Evolutionary conservation across 2,329 filamentous ascomycete species (phyloP), one percentile per base, ranked within the genome.

Genomic region (Apiospora sp.): DNA sequence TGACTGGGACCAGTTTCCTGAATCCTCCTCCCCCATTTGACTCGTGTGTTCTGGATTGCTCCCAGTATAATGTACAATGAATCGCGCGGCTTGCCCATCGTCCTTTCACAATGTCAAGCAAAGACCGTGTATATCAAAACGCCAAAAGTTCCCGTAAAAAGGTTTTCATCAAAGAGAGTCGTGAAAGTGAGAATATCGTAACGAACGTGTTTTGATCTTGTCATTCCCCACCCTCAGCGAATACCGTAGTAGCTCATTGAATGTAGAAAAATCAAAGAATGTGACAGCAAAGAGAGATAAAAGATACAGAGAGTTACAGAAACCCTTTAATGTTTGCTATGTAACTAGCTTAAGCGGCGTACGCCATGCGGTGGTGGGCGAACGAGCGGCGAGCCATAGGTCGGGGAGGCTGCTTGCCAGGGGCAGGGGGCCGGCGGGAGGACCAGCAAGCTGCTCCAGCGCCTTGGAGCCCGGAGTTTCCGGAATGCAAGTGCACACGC

Each of bases 51-150:
- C 34, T 64, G 58, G 34, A 64, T 41, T 64, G 19, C 58, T 64
- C 34, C 58, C 58, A 64, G 34, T 64, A 64, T 64, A 64, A 64
- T 64, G 58, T 64, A 64, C 58, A 64, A 64, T 64, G 58, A 64
- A 37, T 13, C 34, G 58, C 58, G 49, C 34, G n/a, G 6, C 58
- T 37, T 64, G 58, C 16, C 14, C 19, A 22, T n/a, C 19, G 22
- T 30, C 19, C n/a, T 64, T 64, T 64, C 58, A 41, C 22, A 22
- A 41, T 41, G 30, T 24, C 58, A 64, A 64, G 14, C 19, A 41
- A 64, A 41, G 58, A 64, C 58, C 58, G 58, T 41, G 34, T 64
- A 24, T 64, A 41, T 64, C 13, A 41, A 37, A 64, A 64, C 58
- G 58, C 58, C 58, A 64, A 64, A 64, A 64, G 10, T n/a, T 41